Evolutionary conservation across 441 rosid genomes (phyloP), one percentile per base, ranked within the genome.

Genomic region (Pelargonium cotyledonis): DNA sequence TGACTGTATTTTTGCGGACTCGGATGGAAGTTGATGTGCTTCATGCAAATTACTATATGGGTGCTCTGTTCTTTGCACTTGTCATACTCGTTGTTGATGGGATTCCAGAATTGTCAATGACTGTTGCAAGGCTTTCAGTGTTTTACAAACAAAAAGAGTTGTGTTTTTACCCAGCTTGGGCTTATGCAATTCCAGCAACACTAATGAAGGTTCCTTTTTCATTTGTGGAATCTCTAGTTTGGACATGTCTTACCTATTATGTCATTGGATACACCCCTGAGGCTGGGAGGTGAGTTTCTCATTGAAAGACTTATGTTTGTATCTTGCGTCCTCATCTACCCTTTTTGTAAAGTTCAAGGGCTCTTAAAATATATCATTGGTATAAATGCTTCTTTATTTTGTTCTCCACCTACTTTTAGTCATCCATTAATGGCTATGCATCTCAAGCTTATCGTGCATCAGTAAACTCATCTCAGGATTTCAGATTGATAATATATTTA

Each of bases 91-190:
- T 82, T 0, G 78, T 80, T 12, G 81, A 87, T 72, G 89, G 85
- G 15, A 0, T 81, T 55, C 80, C 84, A 0, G 90, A 84, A 74
- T 29, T 81, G 68, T 23, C 79, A 18, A 68, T 86, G 80, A 82
- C 85, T 5, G 66, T 81, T 71, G 51, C 49, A 12, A 76, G 86
- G 71, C 85, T 86, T 44, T 64, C 74, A 43, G 81, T 80, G 53
- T 86, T 86, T 66, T 77, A 79, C 67, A 86, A 84, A 63, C 90
- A 86, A 64, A 82, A 73, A 58, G 76, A 81, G 44, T 58, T 82
- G 16, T 51, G 55, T 60, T 82, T 82, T 72, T 83, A 84, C 71
- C 90, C 85, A 5, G 85, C 85, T 58, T 86, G 88, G 90, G 88
- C 88, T 53, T 84, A 81, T 72, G 82, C 85, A 58, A 71, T 86